A percentile compares a stretch with the other conserved stretches of the same genome.
These are phyloP conservation scores for Beauveria pseudobassiana DNA, from an alignment of 2,329 filamentous ascomycete species.

Conservation along the genomic window DNA sequence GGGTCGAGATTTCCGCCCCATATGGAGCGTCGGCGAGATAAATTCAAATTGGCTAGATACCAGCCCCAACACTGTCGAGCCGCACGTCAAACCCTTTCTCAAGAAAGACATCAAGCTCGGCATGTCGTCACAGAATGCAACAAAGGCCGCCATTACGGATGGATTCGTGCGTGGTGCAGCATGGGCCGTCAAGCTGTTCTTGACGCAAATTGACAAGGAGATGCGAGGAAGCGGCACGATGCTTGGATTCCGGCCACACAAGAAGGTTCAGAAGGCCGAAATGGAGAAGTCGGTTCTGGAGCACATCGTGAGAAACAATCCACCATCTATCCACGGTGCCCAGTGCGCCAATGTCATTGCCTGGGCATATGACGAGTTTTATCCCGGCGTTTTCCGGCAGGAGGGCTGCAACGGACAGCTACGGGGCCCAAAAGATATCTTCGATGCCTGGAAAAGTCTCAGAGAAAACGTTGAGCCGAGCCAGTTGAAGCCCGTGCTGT, in stretches of 20 bases:
- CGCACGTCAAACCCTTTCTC: not conserved
- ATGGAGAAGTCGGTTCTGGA: conserved; percentile 1
- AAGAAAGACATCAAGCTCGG: conserved; percentile 5
- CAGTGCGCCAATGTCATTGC: not conserved
- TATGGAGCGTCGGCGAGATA: not conserved
- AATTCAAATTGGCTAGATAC: not conserved
- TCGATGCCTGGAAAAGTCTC: not conserved
- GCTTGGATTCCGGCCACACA: conserved; percentile 7
- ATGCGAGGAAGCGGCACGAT: conserved; percentile 2
- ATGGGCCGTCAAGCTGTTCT: not conserved
- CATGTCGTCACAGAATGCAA: conserved; percentile 5
- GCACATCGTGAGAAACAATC: conserved; percentile 1
- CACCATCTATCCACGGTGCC: conserved; percentile 2
- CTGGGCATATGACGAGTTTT: conserved; percentile 8
- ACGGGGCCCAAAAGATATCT: not conserved
- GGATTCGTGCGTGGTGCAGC: conserved; percentile 5
- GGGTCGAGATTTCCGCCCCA: not conserved
- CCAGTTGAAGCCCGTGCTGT: not conserved
- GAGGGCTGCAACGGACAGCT: not conserved
- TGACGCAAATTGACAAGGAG: conserved; percentile 1
- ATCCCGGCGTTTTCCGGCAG: conserved; percentile 7
- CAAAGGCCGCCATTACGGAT: conserved; percentile 1
- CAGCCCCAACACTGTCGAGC: not conserved
- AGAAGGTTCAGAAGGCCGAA: not conserved
- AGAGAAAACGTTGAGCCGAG: not conserved